Percentiles rank a stretch among this genome's conserved stretches.
Evolutionary conservation across 2,329 filamentous ascomycete genomes (phyloP).

Genomic region (Penicillium sp.): DNA sequence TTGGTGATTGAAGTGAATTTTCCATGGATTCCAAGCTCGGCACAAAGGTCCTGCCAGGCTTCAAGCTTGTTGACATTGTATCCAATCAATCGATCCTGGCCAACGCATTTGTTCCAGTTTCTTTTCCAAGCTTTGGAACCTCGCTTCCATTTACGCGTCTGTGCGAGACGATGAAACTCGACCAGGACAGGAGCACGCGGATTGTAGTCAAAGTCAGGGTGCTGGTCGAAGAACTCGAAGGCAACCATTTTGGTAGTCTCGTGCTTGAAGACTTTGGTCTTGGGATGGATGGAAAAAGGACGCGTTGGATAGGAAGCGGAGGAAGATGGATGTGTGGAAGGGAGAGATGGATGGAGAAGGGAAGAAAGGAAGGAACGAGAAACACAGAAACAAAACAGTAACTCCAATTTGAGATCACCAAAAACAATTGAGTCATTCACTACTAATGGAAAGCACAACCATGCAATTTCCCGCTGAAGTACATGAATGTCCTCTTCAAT

Average conservation of each 20-base stretch:
- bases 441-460: too few relatives aligned
- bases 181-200: constrained; percentile 9
- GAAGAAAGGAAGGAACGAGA: background rate
- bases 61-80: constrained; percentile 9
- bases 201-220: constrained; percentile 2
- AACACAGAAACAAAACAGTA: background rate
- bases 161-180: constrained; percentile 20
- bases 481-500: too few relatives aligned
- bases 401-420: too few relatives aligned
- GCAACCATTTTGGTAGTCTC: too few relatives aligned
- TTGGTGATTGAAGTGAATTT: constrained; percentile 19
- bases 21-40: constrained; percentile 18
- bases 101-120: constrained; percentile 22
- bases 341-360: background rate
- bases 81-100: constrained; percentile 17
- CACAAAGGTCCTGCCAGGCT: constrained; percentile 24
- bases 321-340: background rate
- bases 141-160: constrained; percentile 18
- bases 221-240: background rate
- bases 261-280: too few relatives aligned
- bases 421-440: too few relatives aligned
- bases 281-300: background rate
- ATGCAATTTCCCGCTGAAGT: too few relatives aligned
- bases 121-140: constrained; percentile 18
- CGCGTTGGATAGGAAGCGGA: too few relatives aligned